phyloP scores from a whole-genome alignment of 2,329 filamentous ascomycete species.

The Ophiostoma fasciatum region DNA sequence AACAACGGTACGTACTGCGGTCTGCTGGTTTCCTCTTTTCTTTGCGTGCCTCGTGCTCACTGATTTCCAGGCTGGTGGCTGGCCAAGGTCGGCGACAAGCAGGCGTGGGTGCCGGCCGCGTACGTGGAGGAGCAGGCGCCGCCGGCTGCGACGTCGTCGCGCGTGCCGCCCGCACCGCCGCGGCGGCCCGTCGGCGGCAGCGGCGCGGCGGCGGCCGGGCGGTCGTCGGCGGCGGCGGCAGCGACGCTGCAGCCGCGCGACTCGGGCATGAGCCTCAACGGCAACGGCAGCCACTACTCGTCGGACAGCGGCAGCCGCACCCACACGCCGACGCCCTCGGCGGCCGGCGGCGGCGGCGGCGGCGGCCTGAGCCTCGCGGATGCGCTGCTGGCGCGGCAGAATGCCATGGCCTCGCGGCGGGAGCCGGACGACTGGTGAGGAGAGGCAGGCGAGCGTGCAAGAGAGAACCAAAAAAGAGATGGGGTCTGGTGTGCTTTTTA shows the following conservation, averaged over 20 bases:
- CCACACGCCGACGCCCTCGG: conserved; percentile 55
- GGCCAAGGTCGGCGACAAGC: conserved; percentile 55
- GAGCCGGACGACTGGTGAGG: conserved; percentile 56
- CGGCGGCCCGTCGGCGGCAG: conserved; percentile 61
- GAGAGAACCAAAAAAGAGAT: conserved; percentile 1
- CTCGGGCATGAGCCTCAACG: conserved; percentile 47
- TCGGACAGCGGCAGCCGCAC: conserved; percentile 41
- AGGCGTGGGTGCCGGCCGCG: conserved; percentile 87
- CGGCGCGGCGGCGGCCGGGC: conserved; percentile 34
- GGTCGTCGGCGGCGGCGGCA: conserved; percentile 49
- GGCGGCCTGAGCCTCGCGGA: conserved; percentile 65
- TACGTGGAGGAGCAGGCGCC: conserved; percentile 76
- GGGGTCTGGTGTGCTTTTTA: conserved; percentile 1
- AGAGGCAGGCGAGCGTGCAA: not conserved
- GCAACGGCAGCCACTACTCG: conserved; percentile 32
- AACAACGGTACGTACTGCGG: conserved; percentile 60
- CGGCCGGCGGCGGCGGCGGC: conserved; percentile 41
- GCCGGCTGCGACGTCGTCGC: conserved; percentile 42
- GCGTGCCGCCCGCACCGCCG: conserved; percentile 52
- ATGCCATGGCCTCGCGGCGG: conserved; percentile 57
- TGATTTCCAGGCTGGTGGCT: conserved; percentile 74
- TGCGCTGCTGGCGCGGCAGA: conserved; percentile 61
- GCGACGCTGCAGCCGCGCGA: conserved; percentile 54
- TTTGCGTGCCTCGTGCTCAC: too few relatives aligned
- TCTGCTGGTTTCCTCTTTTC: conserved; percentile 1